These are phyloP conservation scores for Centaurea solstitialis DNA, from an alignment of 129 eudicot genomes.

Conservation along the genomic window DNA sequence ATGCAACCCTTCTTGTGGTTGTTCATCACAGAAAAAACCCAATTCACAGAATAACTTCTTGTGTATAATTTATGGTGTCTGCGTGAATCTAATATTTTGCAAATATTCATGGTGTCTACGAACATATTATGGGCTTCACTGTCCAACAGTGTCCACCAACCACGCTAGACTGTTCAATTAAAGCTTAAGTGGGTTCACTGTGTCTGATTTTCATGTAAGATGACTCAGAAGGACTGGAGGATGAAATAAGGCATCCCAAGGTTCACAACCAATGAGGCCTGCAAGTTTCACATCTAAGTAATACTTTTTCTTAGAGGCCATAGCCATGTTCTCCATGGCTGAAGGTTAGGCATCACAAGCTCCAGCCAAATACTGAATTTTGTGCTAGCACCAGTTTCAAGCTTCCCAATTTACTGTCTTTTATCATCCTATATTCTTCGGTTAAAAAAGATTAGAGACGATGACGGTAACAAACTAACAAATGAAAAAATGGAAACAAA, in stretches of 20 bases:
- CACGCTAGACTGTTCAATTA: neutral
- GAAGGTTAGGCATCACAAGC: neutral
- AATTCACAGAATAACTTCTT: neutral
- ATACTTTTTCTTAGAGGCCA: neutral
- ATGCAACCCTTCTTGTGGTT: neutral
- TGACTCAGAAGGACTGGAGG: neutral
- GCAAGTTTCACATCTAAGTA: too few relatives aligned
- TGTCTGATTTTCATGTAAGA: neutral
- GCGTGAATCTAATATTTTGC: neutral
- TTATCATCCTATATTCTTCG: neutral
- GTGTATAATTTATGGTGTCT: neutral
- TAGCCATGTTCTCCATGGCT: neutral
- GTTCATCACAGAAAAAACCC: neutral
- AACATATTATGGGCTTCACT: neutral
- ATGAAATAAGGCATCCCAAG: neutral
- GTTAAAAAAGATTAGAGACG: neutral
- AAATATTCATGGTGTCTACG: neutral
- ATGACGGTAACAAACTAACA: neutral
- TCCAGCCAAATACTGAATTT: neutral
- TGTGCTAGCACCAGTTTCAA: neutral
- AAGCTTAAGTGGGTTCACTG: neutral
- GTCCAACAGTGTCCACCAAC: neutral
- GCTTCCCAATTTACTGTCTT: neutral
- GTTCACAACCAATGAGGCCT: too few relatives aligned
- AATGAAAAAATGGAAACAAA: neutral